Evolutionary conservation across 2,329 filamentous ascomycete genomes (phyloP).

Genomic region (Diplodia intermedia): DNA sequence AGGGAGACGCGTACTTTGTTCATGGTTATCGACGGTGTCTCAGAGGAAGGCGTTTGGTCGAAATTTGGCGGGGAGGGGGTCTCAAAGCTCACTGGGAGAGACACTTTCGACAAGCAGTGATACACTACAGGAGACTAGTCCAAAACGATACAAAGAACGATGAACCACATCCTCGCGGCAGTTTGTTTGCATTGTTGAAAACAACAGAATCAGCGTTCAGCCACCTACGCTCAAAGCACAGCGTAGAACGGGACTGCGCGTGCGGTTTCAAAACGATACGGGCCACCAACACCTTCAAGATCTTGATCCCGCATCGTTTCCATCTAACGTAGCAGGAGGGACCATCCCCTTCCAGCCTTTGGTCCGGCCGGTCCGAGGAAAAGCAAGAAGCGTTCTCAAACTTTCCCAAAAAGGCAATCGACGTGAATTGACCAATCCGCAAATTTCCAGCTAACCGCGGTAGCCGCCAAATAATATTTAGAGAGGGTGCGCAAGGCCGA

Average conservation of each 20-base stretch:
- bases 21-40: neutral
- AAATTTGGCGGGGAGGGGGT: neutral
- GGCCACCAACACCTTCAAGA: neutral
- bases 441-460: conserved; percentile 8
- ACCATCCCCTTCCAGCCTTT: neutral
- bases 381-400: neutral
- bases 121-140: neutral
- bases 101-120: neutral
- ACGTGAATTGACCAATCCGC: neutral
- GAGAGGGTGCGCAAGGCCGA: neutral
- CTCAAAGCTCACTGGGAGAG: neutral
- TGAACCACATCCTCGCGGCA: neutral
- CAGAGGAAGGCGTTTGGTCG: neutral
- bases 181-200: neutral
- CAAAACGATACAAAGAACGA: neutral
- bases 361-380: neutral
- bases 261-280: neutral
- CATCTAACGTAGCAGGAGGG: neutral
- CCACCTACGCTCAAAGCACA: neutral
- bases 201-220: neutral
- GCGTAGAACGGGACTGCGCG: neutral
- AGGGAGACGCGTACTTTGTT: neutral
- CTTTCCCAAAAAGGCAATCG: neutral
- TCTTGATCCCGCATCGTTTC: neutral
- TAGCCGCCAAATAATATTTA: conserved; percentile 11